Conservation (phyloP, 2,329 filamentous ascomycete genomes). For the Geosmithia flava region DNA sequence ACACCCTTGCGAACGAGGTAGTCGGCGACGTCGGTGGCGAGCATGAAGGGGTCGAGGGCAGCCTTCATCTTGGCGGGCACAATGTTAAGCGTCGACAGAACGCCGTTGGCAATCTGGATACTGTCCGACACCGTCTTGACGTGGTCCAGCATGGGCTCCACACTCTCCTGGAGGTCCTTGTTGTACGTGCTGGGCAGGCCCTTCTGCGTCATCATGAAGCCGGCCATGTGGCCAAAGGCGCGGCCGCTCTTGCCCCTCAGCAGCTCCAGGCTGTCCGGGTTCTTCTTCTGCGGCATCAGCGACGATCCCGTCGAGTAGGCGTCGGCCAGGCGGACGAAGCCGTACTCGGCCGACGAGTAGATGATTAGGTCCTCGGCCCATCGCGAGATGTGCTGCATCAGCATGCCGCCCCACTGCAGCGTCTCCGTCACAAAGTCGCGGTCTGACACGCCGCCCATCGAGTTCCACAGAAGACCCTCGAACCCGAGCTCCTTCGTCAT, state of each 20-base stretch:
- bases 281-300: conserved; percentile 75
- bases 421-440: conserved; percentile 75
- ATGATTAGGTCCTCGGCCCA: conserved; percentile 83
- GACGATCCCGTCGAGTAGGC: conserved; percentile 68
- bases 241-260: conserved; percentile 14
- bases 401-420: conserved; percentile 65
- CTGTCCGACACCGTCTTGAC: conserved; percentile 74
- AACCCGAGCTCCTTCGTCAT: conserved; percentile 77
- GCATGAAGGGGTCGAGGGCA: conserved; percentile 71
- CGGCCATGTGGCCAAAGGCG: conserved; percentile 25
- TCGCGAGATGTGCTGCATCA: conserved; percentile 69
- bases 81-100: conserved; percentile 60
- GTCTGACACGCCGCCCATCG: conserved; percentile 63
- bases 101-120: conserved; percentile 70
- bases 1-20: conserved; percentile 54
- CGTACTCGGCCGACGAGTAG: conserved; percentile 66
- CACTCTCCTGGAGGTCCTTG: conserved; percentile 83
- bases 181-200: conserved; percentile 76
- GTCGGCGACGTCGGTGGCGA: conserved; percentile 59
- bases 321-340: conserved; percentile 64
- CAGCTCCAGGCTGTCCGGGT: conserved; percentile 11
- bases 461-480: conserved; percentile 62
- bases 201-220: conserved; percentile 45
- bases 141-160: conserved; percentile 75
- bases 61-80: conserved; percentile 35